phyloP scores from a whole-genome alignment of 148 eudicot species.

The Rhododendron griersonianum region DNA sequence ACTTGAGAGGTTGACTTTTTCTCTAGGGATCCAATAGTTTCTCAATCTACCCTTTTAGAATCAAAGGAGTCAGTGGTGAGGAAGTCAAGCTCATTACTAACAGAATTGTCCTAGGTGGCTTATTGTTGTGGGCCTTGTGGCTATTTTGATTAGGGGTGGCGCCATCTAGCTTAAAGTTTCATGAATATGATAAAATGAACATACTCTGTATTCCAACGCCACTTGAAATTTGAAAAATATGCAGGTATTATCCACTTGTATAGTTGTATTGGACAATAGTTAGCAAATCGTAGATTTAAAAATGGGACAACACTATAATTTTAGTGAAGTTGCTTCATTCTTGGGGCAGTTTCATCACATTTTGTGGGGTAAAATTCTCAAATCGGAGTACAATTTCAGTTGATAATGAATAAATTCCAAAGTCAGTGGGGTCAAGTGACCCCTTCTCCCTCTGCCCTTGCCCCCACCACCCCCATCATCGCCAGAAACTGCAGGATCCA shows the following conservation, averaged over 20 bases:
- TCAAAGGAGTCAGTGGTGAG: not conserved
- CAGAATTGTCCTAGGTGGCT: not conserved
- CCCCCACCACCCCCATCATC: not conserved
- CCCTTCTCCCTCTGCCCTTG: not conserved
- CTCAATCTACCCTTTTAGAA: not conserved
- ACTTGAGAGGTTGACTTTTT: not conserved
- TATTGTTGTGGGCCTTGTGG: not conserved
- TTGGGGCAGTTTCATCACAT: not conserved
- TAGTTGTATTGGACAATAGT: not conserved
- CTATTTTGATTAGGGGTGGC: not conserved
- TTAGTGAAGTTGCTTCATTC: not conserved
- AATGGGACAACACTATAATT: not conserved
- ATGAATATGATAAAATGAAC: not conserved
- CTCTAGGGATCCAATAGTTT: not conserved
- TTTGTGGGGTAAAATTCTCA: not conserved
- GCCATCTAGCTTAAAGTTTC: not conserved
- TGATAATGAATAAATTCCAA: not conserved
- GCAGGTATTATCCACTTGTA: not conserved
- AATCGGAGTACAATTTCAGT: not conserved
- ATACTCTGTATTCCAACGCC: not conserved
- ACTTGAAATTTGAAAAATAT: not conserved
- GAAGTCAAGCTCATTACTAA: not conserved
- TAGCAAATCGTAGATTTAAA: not conserved
- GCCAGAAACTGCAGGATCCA: not conserved
- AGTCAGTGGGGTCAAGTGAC: not conserved